phyloP scores from a whole-genome alignment of 2,329 filamentous ascomycete genomes.

The Colletotrichum aenigma region DNA sequence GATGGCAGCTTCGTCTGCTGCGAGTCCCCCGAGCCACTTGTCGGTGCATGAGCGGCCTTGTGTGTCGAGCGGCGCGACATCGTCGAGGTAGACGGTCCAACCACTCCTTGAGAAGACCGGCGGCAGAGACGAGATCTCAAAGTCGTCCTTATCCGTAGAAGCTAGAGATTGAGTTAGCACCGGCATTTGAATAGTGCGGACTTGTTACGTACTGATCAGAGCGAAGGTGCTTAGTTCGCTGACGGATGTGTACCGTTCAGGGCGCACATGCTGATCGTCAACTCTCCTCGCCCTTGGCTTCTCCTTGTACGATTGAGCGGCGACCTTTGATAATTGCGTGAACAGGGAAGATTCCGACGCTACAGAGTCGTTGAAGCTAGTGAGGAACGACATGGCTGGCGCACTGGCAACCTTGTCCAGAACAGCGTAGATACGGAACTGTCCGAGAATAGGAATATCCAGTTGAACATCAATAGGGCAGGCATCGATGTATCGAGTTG shows the following conservation, averaged over 20 bases:
- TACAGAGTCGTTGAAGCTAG: conserved; percentile 60
- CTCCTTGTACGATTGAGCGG: conserved; percentile 63
- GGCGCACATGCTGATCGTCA: conserved; percentile 69
- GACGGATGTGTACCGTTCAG: conserved; percentile 69
- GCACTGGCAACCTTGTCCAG: conserved; percentile 58
- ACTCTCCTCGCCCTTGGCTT: conserved; percentile 54
- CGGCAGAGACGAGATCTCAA: conserved; percentile 72
- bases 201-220: conserved; percentile 61
- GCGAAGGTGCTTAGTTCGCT: conserved; percentile 64
- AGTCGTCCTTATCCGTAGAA: conserved; percentile 61
- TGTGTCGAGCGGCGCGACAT: conserved; percentile 60
- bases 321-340: conserved; percentile 60
- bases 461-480: conserved; percentile 80
- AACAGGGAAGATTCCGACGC: conserved; percentile 57
- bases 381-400: conserved; percentile 59
- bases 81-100: conserved; percentile 76
- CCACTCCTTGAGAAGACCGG: conserved; percentile 64
- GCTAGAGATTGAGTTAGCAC: conserved; percentile 35
- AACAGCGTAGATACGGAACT: conserved; percentile 77
- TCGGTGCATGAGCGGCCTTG: conserved; percentile 56
- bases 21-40: conserved; percentile 25
- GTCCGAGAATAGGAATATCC: conserved; percentile 76
- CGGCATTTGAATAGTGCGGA: background rate
- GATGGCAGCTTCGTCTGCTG: conserved; percentile 17
- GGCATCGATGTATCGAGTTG: conserved; percentile 75